phyloP scores from a whole-genome alignment of 2,329 filamentous ascomycete species.

The Monosporascus sp. region DNA sequence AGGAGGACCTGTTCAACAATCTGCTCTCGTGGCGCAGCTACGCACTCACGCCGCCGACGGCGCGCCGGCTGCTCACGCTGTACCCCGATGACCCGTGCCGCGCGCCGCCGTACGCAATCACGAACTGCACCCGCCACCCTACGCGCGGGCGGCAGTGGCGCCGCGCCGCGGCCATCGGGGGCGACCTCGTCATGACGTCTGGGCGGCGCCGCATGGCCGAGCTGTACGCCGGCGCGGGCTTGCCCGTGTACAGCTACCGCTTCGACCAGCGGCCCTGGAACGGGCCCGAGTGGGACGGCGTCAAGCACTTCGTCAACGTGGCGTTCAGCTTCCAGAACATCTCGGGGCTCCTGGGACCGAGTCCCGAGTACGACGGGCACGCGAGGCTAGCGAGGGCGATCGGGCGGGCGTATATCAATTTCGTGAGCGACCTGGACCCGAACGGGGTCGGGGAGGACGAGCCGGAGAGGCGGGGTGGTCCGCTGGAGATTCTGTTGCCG shows the following conservation, averaged over 20 bases:
- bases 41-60: slow-evolving; percentile 37
- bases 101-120: slow-evolving; percentile 37
- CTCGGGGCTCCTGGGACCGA: slow-evolving; percentile 38
- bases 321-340: slow-evolving; percentile 48
- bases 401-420: slow-evolving; percentile 36
- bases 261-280: slow-evolving; percentile 43
- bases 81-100: slow-evolving; percentile 44
- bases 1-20: slow-evolving; percentile 35
- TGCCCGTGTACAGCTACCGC: slow-evolving; percentile 41
- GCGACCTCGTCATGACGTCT: slow-evolving; percentile 43
- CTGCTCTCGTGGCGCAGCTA: slow-evolving; percentile 40
- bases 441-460: slow-evolving; percentile 22
- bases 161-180: slow-evolving; percentile 38
- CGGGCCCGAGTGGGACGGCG: slow-evolving; percentile 32
- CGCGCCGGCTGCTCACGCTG: slow-evolving; percentile 36
- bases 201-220: slow-evolving; percentile 40
- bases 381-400: slow-evolving; percentile 28
- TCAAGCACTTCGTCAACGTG: slow-evolving; percentile 42
- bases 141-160: slow-evolving; percentile 36
- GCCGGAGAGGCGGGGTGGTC: background rate
- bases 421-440: slow-evolving; percentile 37
- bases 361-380: slow-evolving; percentile 36
- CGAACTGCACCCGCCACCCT: slow-evolving; percentile 26
- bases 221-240: slow-evolving; percentile 28
- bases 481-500: slow-evolving; percentile 7